Evolutionary conservation across 371 early-diverging fungal genomes (phyloP).

Genomic region (Funneliformis caledonium): DNA sequence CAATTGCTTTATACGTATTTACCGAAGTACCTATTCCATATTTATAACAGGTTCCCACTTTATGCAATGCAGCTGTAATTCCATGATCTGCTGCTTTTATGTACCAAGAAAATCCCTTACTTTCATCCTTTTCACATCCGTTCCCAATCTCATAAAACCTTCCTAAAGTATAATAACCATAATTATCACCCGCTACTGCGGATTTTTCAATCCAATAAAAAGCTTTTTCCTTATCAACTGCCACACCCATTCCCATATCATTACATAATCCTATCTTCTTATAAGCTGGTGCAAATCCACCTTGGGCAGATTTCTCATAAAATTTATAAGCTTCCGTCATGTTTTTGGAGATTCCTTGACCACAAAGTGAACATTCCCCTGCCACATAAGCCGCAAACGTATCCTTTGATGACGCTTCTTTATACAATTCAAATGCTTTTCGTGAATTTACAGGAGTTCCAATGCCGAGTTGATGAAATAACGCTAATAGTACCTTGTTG

Average conservation of each 20-base stretch:
- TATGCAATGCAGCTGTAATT: conserved; percentile 53
- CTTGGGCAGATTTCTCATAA: background rate
- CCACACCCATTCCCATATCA: conserved; percentile 18
- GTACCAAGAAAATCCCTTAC: conserved; percentile 73
- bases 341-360: background rate
- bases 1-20: background rate
- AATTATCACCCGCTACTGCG: conserved; percentile 33
- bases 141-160: conserved; percentile 81
- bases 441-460: background rate
- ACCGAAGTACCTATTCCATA: conserved; percentile 71
- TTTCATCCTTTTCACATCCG: conserved; percentile 62
- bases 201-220: conserved; percentile 56
- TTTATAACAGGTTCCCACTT: conserved; percentile 77
- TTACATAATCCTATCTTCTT: conserved; percentile 11
- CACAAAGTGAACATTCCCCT: background rate
- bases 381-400: background rate
- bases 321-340: background rate
- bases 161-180: conserved; percentile 72
- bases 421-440: background rate
- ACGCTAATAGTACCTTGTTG: background rate
- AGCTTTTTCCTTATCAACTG: conserved; percentile 46
- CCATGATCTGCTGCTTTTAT: conserved; percentile 54
- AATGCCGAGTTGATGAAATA: background rate
- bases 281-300: background rate
- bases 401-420: background rate